A percentile compares a stretch with the other conserved stretches of the same genome.
phyloP scores from a whole-genome alignment of 768 basidiomycete species.

The Lactarius sanguifluus region DNA sequence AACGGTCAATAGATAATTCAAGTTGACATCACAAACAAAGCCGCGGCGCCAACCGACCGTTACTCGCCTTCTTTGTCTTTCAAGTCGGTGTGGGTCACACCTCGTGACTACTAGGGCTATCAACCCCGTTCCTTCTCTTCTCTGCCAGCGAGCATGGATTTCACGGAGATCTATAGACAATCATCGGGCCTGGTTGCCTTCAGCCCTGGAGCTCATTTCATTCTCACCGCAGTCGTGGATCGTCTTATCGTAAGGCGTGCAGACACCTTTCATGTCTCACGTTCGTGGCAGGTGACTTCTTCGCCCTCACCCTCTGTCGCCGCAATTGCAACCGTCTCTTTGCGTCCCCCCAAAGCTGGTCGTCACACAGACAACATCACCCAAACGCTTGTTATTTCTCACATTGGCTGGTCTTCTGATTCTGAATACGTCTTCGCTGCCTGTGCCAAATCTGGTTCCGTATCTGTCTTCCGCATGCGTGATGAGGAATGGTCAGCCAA shows the following conservation, averaged over 20 bases:
- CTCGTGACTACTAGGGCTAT: neutral
- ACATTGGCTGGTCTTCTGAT: conserved; percentile 84
- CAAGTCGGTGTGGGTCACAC: neutral
- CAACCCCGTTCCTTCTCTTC: neutral
- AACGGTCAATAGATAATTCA: neutral
- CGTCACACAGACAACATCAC: conserved; percentile 32
- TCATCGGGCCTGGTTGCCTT: conserved; percentile 67
- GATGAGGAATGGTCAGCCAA: conserved; percentile 78
- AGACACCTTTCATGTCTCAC: conserved; percentile 78
- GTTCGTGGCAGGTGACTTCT: conserved; percentile 71
- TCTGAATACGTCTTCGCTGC: conserved; percentile 84
- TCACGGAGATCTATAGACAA: conserved; percentile 83
- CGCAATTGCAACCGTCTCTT: conserved; percentile 38
- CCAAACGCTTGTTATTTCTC: conserved; percentile 55
- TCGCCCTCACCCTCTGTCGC: conserved; percentile 52
- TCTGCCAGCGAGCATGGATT: conserved; percentile 56
- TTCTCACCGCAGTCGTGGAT: conserved; percentile 77
- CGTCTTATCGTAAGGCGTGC: conserved; percentile 81
- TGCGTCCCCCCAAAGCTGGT: conserved; percentile 37
- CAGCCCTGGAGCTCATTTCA: conserved; percentile 85
- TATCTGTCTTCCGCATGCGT: conserved; percentile 75
- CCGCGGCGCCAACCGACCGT: neutral
- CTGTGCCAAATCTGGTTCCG: conserved; percentile 66
- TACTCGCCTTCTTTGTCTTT: neutral
- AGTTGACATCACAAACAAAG: neutral